Evolutionary conservation across 2,329 filamentous ascomycete species (phyloP).

Genomic region (Thelonectria blattea): DNA sequence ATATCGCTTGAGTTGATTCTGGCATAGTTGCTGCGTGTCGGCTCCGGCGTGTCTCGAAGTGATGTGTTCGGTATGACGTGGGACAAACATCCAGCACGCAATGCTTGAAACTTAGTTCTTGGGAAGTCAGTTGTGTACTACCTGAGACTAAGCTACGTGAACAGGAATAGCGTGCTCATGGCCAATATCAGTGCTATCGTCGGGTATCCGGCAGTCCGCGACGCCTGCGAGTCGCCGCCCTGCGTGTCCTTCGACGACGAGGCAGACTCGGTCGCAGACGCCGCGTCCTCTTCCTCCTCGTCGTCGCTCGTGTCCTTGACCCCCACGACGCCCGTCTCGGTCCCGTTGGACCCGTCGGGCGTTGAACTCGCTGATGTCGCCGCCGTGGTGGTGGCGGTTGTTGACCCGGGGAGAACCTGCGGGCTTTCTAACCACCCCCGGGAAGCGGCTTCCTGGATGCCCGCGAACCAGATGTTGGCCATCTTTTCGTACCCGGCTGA

Average conservation of each 20-base stretch:
- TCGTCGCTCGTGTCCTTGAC: not conserved
- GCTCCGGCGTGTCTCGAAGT: not conserved
- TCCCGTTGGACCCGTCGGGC: not conserved
- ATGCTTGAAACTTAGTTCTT: no score
- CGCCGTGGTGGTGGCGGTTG: not conserved
- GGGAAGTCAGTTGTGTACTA: no score
- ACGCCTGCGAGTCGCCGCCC: slow-evolving; percentile 9
- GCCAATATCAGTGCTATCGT: slow-evolving; percentile 11
- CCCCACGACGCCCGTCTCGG: not conserved
- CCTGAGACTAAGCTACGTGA: not conserved
- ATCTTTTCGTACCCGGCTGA: slow-evolving; percentile 50
- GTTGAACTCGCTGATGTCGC: not conserved
- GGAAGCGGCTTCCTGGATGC: slow-evolving; percentile 11
- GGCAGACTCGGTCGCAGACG: slow-evolving; percentile 3
- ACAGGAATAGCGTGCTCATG: slow-evolving; percentile 11
- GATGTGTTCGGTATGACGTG: not conserved
- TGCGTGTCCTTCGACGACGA: not conserved
- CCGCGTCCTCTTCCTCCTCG: no score
- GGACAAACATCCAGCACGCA: no score
- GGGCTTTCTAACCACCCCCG: slow-evolving; percentile 18
- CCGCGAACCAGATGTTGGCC: slow-evolving; percentile 37
- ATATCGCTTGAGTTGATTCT: not conserved
- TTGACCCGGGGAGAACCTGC: not conserved
- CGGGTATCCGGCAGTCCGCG: slow-evolving; percentile 6
- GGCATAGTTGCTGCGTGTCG: not conserved